phyloP scores from a whole-genome alignment of 768 basidiomycete species.

The Coprinopsis cinerea region DNA sequence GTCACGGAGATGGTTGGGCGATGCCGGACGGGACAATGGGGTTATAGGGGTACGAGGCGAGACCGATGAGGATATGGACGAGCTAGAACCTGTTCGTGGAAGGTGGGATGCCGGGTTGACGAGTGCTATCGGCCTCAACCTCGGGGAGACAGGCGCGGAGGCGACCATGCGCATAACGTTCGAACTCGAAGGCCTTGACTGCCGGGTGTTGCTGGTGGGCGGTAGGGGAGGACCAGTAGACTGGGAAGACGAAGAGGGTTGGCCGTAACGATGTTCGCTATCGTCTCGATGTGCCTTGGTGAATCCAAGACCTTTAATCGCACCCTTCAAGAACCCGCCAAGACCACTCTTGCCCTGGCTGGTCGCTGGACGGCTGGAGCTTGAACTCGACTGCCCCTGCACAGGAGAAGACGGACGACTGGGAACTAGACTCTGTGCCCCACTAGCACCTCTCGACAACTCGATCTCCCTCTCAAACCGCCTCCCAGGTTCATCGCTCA shows the following conservation, averaged over 20 bases:
- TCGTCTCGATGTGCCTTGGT: conserved; percentile 7
- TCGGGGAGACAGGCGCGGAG: no score
- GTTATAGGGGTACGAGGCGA: no score
- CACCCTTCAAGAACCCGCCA: conserved; percentile 10
- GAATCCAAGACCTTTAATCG: conserved; percentile 10
- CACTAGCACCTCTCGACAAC: conserved; percentile 7
- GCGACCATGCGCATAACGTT: no score
- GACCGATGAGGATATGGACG: background rate
- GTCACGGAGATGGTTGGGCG: background rate
- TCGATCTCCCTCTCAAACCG: conserved; percentile 8
- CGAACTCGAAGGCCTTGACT: conserved; percentile 8
- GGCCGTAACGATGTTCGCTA: background rate
- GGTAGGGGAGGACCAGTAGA: background rate
- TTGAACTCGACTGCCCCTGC: conserved; percentile 1
- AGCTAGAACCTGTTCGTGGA: background rate
- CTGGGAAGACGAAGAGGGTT: background rate
- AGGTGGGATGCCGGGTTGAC: no score
- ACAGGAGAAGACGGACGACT: conserved; percentile 6
- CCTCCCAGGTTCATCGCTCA: conserved; percentile 16
- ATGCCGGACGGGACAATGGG: no score
- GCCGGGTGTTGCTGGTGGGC: background rate
- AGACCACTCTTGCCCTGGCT: background rate
- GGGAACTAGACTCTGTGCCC: conserved; percentile 10
- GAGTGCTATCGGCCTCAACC: no score
- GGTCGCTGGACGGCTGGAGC: background rate